These are phyloP conservation scores for Lepidium didymum DNA, from an alignment of 345 rosid genomes.

Conservation along the genomic window DNA sequence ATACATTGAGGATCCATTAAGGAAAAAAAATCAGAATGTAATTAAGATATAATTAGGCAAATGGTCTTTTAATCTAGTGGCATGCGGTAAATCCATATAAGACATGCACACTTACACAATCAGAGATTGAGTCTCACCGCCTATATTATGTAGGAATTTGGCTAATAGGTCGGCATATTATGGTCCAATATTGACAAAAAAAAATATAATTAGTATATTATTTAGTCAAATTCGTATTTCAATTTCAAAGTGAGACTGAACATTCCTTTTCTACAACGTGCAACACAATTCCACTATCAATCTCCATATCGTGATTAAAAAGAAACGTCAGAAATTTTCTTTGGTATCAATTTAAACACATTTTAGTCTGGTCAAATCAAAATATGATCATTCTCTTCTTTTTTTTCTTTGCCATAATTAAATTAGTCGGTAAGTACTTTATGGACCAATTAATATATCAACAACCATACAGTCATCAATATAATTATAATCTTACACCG, in stretches of 20 bases:
- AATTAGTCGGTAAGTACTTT: constrained; percentile 4
- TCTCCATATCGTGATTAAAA: neutral
- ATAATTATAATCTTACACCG: neutral
- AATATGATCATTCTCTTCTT: neutral
- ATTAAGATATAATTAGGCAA: constrained; percentile 10
- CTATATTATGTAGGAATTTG: too few species aligned
- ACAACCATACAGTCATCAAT: neutral
- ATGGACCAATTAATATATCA: neutral
- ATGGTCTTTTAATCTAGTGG: too few species aligned
- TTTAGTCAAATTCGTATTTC: constrained; percentile 19
- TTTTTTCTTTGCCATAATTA: neutral
- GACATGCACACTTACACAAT: too few species aligned
- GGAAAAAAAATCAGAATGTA: neutral
- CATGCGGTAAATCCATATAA: too few species aligned
- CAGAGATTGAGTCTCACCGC: too few species aligned
- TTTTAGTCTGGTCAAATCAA: neutral
- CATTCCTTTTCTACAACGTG: constrained; percentile 9
- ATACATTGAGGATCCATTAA: constrained; percentile 11
- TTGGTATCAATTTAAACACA: neutral
- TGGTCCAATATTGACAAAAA: too few species aligned
- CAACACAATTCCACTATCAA: neutral
- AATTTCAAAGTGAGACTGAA: neutral
- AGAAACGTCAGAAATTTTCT: neutral
- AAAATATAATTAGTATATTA: neutral
- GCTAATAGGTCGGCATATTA: too few species aligned